Evolutionary conservation across 768 basidiomycete species (phyloP), one percentile per base, ranked within the genome.

Genomic region (Mrakia gelida): DNA sequence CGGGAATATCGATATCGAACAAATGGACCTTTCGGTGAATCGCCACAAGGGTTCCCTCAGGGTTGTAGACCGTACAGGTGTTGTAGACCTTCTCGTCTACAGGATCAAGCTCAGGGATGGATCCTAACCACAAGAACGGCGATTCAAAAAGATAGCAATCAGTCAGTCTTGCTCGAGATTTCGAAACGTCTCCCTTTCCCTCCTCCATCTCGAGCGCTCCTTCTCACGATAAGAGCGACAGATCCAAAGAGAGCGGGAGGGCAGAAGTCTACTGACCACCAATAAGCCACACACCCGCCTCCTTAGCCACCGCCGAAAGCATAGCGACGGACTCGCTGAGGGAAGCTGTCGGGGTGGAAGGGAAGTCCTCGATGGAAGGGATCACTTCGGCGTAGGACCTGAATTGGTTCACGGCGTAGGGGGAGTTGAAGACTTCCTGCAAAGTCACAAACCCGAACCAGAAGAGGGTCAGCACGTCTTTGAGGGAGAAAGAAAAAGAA

Each of bases 1-100:
- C 59, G 16, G 84, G 84, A 52, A 99, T 96, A 82, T 98, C 94
- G 79, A 98, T 98, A 83, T 99, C 96, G 84, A 98, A 99, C 7
- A 99, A 86, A 83, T 99, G 97, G 2, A 98, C 88, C 84, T 99
- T 99, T 74, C 96, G 91, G 85, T 98, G 94, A 56, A 88, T 89
- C 0, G 92, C 91, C 21, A 98, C 88, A 34, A 98, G 87, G 75
- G 93, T 89, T 34, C 95, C 95, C 93, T 78, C 6, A 8, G 85
- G 95, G 74, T 91, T 91, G 85, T 95, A 97, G 7, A 94, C 93
- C 6, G 92, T 95, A 80, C 92, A 91, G 4, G 95, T 96, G 84
- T 99, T 99, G 86, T 93, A 99, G 9, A 98, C 77, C 77, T 92
- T 91, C 74, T 89, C 88, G 6, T 34, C 34, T 7, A 34, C 67